Percentiles rank a stretch among this genome's conserved stretches.
These are phyloP conservation scores for Wallacemonas sp. DNA, from an alignment of 208 protist genomes.

Conservation along the genomic window DNA sequence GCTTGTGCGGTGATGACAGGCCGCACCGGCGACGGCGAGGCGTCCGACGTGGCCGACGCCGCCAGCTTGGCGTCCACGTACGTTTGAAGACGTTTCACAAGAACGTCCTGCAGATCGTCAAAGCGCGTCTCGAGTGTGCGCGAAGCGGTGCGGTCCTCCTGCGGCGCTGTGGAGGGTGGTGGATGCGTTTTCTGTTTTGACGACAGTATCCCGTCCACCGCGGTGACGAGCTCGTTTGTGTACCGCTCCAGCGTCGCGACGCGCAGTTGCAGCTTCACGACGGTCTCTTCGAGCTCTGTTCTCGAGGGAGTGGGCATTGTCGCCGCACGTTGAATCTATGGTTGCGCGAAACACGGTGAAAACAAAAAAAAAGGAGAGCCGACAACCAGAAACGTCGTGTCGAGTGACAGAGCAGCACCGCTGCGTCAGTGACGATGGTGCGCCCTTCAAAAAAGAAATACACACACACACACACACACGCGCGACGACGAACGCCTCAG, in stretches of 20 bases:
- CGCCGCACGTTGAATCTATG: conserved; percentile 1
- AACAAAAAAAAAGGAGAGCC: conserved; percentile 10
- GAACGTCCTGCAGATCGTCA: neutral
- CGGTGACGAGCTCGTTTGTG: conserved; percentile 11
- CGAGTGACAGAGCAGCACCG: no score
- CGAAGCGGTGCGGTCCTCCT: no score
- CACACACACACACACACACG: neutral
- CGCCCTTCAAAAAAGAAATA: neutral
- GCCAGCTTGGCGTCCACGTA: neutral
- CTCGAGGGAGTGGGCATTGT: neutral
- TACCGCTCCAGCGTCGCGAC: conserved; percentile 7
- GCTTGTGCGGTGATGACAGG: no score
- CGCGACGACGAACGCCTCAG: no score
- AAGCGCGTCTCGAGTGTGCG: neutral
- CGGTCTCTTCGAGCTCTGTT: conserved; percentile 3
- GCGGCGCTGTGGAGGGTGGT: neutral
- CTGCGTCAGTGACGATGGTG: no score
- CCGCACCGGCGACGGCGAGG: no score
- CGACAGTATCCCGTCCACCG: conserved; percentile 10
- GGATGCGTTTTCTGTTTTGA: no score
- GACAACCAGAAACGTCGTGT: no score
- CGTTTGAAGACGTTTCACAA: neutral
- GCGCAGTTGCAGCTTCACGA: conserved; percentile 8
- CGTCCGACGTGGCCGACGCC: no score
- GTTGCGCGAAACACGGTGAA: neutral